Base-by-base conservation (phyloP, 1,284 basidiomycete genomes). In the Ceratobasidium sp. region DNA sequence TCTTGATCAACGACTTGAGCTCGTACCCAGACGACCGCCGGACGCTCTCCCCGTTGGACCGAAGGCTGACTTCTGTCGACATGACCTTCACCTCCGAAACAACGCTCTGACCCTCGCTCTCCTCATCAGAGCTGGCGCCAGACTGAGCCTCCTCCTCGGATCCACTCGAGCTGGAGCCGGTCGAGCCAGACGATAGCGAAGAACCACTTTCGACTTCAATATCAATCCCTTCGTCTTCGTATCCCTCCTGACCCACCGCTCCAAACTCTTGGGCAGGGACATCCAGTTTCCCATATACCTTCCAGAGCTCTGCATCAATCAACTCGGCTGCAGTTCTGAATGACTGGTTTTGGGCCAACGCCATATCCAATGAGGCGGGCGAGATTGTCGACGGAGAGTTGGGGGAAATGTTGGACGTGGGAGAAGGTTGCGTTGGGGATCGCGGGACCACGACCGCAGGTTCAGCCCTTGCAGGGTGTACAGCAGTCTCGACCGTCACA, bases 1-100 rank as follows among this genome's bases (percentile, higher is more conserved):
- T 63, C 44, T 63, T 63, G 42, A 63, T 66, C 48, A 66, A 16
- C 46, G 62, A 53, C 62, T 66, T 66, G 62, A 53, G 49, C 46
- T 66, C 62, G 46, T 42, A 60, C 18, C 58, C 58, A 30, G 62
- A 21, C 2, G 62, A 28, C 8, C 21, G 23, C 48, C 28, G 38
- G 7, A 36, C 25, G 33, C 25, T 36, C 58, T 38, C 54, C 5
- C 54, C 62, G 6, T 66, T 36, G 25, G 23, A 14, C 46, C 23
- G 16, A 40, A 53, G 7, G 25, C 18, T 49, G n/a, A 33, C 28
- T 44, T 42, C 36, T 7, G 60, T 44, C n/a, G 60, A 42, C 44
- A 63, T 21, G 40, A 63, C 44, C 23, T 38, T 63, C 8, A 63
- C 30, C 25, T 63, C 60, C 3, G 60, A 63, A 2, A 63, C 46